Base-by-base conservation (phyloP, 495 filamentous ascomycete genomes). In the Oleoguttula mirabilis region DNA sequence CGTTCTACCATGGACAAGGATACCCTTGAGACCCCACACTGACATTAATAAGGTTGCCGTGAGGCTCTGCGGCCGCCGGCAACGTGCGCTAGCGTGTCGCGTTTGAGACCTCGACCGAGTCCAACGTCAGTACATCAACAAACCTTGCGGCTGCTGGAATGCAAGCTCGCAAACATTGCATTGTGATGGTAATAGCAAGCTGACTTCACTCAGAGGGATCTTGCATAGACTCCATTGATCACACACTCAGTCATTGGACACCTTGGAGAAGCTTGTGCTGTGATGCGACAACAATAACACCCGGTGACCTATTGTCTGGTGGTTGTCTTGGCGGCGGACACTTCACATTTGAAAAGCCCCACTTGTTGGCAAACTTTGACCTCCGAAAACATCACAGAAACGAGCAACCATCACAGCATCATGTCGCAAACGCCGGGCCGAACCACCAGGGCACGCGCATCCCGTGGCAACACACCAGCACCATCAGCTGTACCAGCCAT, bases 381-480 rank as follows among this genome's bases (percentile, higher is more conserved):
- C 25, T 28, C 25, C n/a, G n/a, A n/a, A n/a, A n/a, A 28, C 25
- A 28, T n/a, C 25, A 28, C 25, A 28, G 7, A 28, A 7, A 28
- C 7, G 7, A 28, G 7, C 25, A 28, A 28, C 25, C 25, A n/a
- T 7, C 25, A 28, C 7, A 28, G 25, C 7, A 28, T 28, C 8
- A 30, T 40, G 37, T 25, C 37, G 12, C 19, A 19, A 19, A 44
- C 41, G 3, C 41, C 41, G 4, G 32, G 41, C 7, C 41, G 28
- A 4, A 24, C 17, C 28, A 43, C 40, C 11, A 21, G 40, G n/a
- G 21, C 24, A 6, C 42, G 42, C 22, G 17, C 12, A 6, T 37
- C 42, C 5, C 20, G 42, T 10, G 23, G 28, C 2, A 15, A 3
- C 37, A 45, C 42, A 2, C 32, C 32, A 14, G 20, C 19, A 36